These are phyloP conservation scores for Paraconiothyrium brasiliense DNA, from an alignment of 2,329 filamentous ascomycete species.

Conservation along the genomic window DNA sequence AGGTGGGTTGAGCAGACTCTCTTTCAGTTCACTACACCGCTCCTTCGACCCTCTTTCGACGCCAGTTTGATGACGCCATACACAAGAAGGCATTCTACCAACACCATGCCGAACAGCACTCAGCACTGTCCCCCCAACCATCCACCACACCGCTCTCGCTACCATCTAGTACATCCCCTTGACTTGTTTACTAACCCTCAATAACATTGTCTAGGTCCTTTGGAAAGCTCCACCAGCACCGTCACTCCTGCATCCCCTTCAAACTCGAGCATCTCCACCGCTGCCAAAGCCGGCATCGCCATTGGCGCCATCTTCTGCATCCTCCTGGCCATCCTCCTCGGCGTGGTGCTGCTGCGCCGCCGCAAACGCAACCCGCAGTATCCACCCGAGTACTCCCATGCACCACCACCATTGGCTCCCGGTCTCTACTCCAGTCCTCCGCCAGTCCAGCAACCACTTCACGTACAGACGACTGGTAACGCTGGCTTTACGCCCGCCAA, in stretches of 20 bases:
- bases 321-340: constrained; percentile 23
- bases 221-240: not conserved
- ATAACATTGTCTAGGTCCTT: not conserved
- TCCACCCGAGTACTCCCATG: constrained; percentile 6
- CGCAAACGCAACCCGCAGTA: constrained; percentile 10
- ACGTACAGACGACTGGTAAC: constrained; percentile 3
- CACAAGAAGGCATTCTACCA: not conserved
- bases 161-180: too few relatives aligned
- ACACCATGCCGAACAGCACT: not conserved
- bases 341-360: constrained; percentile 21
- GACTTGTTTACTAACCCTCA: not conserved
- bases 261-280: constrained; percentile 16
- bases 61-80: not conserved
- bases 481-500: not conserved
- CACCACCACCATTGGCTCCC: constrained; percentile 18
- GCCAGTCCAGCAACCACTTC: constrained; percentile 20
- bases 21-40: not conserved
- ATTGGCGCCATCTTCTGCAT: constrained; percentile 25
- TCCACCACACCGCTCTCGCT: too few relatives aligned
- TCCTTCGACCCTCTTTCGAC: not conserved
- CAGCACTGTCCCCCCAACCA: not conserved
- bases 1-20: not conserved
- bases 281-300: constrained; percentile 28
- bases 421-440: constrained; percentile 20
- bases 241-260: not conserved